Evolutionary conservation across 768 basidiomycete species (phyloP).

Genomic region (Kwoniella botswanensis): DNA sequence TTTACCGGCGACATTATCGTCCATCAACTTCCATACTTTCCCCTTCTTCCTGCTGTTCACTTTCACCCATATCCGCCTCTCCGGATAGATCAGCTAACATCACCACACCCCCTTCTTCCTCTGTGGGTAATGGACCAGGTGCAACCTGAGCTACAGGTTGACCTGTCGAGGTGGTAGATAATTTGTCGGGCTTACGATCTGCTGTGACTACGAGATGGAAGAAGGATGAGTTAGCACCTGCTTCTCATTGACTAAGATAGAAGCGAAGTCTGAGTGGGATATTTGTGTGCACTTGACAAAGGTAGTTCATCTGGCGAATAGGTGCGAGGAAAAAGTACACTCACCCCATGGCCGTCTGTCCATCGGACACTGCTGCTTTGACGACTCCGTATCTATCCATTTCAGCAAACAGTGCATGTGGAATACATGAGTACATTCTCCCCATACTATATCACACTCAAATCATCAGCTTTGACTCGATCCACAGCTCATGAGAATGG

Average conservation of each 20-base stretch:
- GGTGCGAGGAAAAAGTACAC: constrained; percentile 19
- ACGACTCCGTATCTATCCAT: constrained; percentile 87
- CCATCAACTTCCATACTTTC: constrained; percentile 30
- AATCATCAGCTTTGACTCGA: neutral
- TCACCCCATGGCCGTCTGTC: constrained; percentile 89
- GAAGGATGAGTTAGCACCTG: neutral
- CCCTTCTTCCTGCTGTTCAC: constrained; percentile 18
- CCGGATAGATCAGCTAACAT: constrained; percentile 26
- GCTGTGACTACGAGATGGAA: constrained; percentile 41
- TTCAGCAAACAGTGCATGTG: constrained; percentile 98
- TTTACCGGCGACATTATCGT: neutral
- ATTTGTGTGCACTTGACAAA: neutral
- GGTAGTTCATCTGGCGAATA: too few relatives aligned
- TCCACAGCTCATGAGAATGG: neutral
- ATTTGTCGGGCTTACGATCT: constrained; percentile 46
- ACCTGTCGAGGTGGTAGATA: constrained; percentile 44
- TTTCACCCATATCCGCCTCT: constrained; percentile 20
- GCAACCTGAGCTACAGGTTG: constrained; percentile 44
- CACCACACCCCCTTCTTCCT: constrained; percentile 17
- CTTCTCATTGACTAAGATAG: neutral
- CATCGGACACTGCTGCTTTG: constrained; percentile 98
- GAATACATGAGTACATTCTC: constrained; percentile 94
- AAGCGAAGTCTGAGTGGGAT: neutral
- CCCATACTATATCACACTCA: constrained; percentile 74
- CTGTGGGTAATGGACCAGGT: constrained; percentile 42